Base-by-base conservation (phyloP, 148 eudicot genomes). In the Diospyros lotus region DNA sequence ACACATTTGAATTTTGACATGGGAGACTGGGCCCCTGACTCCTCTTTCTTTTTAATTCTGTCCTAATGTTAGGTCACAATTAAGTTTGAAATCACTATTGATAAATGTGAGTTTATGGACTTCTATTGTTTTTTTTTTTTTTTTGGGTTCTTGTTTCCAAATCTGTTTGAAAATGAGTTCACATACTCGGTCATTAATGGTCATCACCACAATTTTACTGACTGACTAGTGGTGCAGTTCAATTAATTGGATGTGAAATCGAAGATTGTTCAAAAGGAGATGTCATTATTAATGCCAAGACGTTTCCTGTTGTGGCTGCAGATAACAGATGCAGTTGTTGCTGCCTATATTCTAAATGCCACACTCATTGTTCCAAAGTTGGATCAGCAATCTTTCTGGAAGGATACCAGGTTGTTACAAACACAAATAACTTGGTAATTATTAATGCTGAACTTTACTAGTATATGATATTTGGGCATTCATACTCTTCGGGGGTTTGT, bases 271-370 rank as follows among this genome's bases (percentile, higher is more conserved):
- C 43, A 7, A 4, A 9, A 0, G 4, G 41, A 14, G 64, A 55
- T 66, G 15, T 50, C 40, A 17, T 50, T 51, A 9, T 69, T 48
- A 50, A 50, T 52, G 46, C 13, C 43, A 8, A 74, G 63, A 53
- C 62, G 46, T n/a, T 81, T 58, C 15, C 75, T 64, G n/a, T 58
- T 69, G 41, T 71, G 76, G 61, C 65, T 64, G 75, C 90, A 93
- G 98, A 93, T 93, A 78, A 88, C 84, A 58, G 98, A 93, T 83
- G 87, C 92, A 45, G 98, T 93, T 76, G 96, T 88, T 67, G 93
- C 89, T 3, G 98, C 98, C 52, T 85, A 87, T 69, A 86, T 90
- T 50, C 73, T 93, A 80, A 93, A 93, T 73, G 96, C 98, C 42
- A 89, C 98, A 54, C 90, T 93, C 58, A 85, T 93, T 55, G 88